A percentile compares a stretch with the other conserved stretches of the same genome.
Conservation (phyloP, 768 basidiomycete genomes). For the Pisolithus albus region DNA sequence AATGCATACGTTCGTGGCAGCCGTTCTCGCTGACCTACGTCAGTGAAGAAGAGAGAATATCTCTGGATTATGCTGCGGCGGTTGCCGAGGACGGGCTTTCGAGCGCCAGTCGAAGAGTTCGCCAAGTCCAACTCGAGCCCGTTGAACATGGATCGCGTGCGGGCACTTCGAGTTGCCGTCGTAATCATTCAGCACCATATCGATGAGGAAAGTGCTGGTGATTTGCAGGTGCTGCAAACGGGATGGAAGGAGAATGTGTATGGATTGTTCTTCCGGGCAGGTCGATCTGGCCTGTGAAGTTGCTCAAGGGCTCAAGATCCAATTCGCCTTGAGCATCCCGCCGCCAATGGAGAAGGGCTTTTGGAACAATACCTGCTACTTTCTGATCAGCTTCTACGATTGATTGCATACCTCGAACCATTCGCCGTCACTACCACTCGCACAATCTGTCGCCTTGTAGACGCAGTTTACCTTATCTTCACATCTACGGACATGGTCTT, state of each 20-base stretch:
- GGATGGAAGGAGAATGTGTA: slow-evolving; percentile 57
- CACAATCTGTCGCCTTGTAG: slow-evolving; percentile 38
- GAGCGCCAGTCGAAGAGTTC: slow-evolving; percentile 59
- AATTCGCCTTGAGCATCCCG: slow-evolving; percentile 41
- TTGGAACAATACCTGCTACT: slow-evolving; percentile 51
- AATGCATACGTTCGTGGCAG: slow-evolving; percentile 52
- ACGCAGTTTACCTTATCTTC: slow-evolving; percentile 48
- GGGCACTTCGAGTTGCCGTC: slow-evolving; percentile 57
- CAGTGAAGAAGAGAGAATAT: slow-evolving; percentile 49
- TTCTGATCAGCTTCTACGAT: slow-evolving; percentile 44
- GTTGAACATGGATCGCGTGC: slow-evolving; percentile 44
- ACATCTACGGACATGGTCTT: slow-evolving; percentile 44
- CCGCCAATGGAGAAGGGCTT: slow-evolving; percentile 34
- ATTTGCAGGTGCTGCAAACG: slow-evolving; percentile 47
- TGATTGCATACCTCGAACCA: slow-evolving; percentile 43
- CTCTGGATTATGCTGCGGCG: slow-evolving; percentile 53
- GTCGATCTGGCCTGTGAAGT: slow-evolving; percentile 46
- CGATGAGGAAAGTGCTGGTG: slow-evolving; percentile 42
- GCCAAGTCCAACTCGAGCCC: slow-evolving; percentile 18
- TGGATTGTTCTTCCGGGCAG: slow-evolving; percentile 50
- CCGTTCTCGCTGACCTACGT: slow-evolving; percentile 60
- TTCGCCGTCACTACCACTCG: slow-evolving; percentile 47
- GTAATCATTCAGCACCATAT: slow-evolving; percentile 51
- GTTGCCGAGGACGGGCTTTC: slow-evolving; percentile 64
- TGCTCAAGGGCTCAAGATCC: slow-evolving; percentile 43